Evolutionary conservation across 306 rosid genomes (phyloP).

Genomic region (Pterocarpus macrocarpus): DNA sequence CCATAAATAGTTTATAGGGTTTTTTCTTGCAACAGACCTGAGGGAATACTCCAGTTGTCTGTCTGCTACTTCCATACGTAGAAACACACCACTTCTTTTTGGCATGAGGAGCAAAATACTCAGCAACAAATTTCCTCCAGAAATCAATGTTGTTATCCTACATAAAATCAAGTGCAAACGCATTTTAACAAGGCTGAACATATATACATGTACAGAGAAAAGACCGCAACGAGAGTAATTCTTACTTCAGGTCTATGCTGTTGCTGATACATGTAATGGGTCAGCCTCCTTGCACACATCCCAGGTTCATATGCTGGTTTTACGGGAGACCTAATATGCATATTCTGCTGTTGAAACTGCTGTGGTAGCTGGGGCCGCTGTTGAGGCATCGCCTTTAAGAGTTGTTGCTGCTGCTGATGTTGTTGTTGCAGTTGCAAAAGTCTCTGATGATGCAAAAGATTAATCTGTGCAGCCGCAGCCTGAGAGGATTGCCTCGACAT

Average conservation of each 20-base stretch:
- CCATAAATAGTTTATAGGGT: slow-evolving; percentile 43
- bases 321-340: slow-evolving; percentile 78
- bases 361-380: slow-evolving; percentile 85
- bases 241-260: slow-evolving; percentile 95
- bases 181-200: background rate
- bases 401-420: slow-evolving; percentile 77
- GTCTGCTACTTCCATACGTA: slow-evolving; percentile 94
- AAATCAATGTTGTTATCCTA: slow-evolving; percentile 95
- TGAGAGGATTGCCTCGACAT: slow-evolving; percentile 93
- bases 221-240: slow-evolving; percentile 6
- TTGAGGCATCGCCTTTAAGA: slow-evolving; percentile 86
- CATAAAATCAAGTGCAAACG: slow-evolving; percentile 44
- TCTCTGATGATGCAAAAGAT: slow-evolving; percentile 74
- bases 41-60: slow-evolving; percentile 95
- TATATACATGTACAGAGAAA: slow-evolving; percentile 9
- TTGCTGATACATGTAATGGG: slow-evolving; percentile 95
- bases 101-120: slow-evolving; percentile 94
- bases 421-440: slow-evolving; percentile 81
- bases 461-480: slow-evolving; percentile 90
- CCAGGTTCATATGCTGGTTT: slow-evolving; percentile 95
- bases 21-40: slow-evolving; percentile 71
- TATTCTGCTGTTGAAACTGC: slow-evolving; percentile 83
- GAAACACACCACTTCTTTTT: slow-evolving; percentile 99
- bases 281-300: slow-evolving; percentile 94
- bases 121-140: slow-evolving; percentile 98